These are phyloP conservation scores for Epichloe sp. DNA, from an alignment of 2,329 filamentous ascomycete species.

Conservation along the genomic window DNA sequence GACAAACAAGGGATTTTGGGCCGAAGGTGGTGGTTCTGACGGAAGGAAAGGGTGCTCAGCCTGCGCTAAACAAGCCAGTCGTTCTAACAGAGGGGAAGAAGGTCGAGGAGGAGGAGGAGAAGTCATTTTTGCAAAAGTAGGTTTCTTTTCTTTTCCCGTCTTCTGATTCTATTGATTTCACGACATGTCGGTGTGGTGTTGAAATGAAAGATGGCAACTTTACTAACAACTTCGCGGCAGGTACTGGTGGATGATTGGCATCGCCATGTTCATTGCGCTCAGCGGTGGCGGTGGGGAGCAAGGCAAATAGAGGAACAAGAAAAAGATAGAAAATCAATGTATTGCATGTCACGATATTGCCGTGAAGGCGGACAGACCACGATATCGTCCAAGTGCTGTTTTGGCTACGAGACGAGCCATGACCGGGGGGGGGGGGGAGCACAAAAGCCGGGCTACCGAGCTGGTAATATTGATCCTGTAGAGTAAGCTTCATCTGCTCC, in stretches of 20 bases:
- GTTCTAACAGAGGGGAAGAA: constrained; percentile 49
- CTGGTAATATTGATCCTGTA: no score
- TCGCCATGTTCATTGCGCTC: constrained; percentile 39
- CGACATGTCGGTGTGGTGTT: background rate
- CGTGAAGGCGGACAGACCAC: background rate
- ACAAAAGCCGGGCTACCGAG: no score
- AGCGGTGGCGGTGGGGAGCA: constrained; percentile 33
- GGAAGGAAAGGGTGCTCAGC: constrained; percentile 37
- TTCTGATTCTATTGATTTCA: background rate
- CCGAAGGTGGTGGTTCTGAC: constrained; percentile 41
- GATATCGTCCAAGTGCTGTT: background rate
- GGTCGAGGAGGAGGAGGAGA: constrained; percentile 41
- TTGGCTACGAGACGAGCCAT: background rate
- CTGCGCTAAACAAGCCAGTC: constrained; percentile 50
- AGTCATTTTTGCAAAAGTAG: constrained; percentile 55
- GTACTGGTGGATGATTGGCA: constrained; percentile 54
- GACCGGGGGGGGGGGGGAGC: background rate
- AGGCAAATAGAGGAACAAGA: constrained; percentile 27
- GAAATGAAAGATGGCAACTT: background rate
- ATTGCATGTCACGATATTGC: constrained; percentile 7
- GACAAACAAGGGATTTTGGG: constrained; percentile 51
- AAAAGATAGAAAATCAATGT: constrained; percentile 1
- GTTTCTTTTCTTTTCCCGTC: constrained; percentile 13
- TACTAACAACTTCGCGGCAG: constrained; percentile 28
- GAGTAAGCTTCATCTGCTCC: no score